A percentile compares a stretch with the other conserved stretches of the same genome.
These are phyloP conservation scores for Ophiocordyceps camponoti-floridani DNA, from an alignment of 2,329 filamentous ascomycete species.

Conservation along the genomic window DNA sequence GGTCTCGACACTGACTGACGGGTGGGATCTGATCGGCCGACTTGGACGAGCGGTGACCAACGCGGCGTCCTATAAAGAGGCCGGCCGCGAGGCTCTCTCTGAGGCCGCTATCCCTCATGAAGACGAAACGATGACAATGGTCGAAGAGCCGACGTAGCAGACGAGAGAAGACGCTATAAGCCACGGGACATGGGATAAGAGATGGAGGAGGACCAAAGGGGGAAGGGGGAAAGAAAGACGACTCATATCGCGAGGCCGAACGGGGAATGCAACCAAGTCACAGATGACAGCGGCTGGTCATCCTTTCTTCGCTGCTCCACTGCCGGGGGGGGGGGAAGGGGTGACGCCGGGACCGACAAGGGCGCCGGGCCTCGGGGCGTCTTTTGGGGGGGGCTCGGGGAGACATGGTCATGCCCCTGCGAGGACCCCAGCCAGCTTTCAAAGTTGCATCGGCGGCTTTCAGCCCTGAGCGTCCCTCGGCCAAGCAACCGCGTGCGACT, in stretches of 20 bases:
- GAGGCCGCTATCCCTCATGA: background rate
- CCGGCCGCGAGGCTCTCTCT: background rate
- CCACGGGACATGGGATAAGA: no score
- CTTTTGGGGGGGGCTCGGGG: no score
- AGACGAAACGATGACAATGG: background rate
- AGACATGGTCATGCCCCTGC: no score
- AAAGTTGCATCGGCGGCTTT: no score
- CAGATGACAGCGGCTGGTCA: no score
- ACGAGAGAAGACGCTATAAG: no score
- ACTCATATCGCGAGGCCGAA: background rate
- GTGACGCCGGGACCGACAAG: background rate
- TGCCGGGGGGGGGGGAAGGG: background rate
- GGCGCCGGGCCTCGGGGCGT: background rate
- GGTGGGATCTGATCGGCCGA: background rate
- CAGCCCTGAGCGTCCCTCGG: no score
- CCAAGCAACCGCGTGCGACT: no score
- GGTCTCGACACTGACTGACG: background rate
- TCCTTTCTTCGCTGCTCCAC: background rate
- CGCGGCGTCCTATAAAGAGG: background rate
- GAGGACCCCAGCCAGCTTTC: no score
- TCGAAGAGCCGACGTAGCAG: background rate
- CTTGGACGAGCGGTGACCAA: background rate
- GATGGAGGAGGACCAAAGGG: no score
- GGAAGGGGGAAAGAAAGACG: background rate
- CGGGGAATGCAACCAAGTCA: background rate